Evolutionary conservation across 345 rosid species (phyloP).

Genomic region (Hibiscus mutabilis): DNA sequence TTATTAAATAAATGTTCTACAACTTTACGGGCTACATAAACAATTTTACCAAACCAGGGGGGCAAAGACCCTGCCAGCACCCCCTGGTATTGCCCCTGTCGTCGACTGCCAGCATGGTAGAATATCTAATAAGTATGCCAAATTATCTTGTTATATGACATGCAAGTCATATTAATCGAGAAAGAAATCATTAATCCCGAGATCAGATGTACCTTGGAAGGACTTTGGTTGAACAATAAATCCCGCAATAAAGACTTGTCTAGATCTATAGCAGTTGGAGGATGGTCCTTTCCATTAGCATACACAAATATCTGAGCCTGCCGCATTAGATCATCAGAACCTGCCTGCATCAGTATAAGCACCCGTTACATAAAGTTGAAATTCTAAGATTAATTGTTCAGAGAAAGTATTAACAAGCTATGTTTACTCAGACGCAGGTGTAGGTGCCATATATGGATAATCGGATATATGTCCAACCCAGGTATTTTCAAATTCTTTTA

Average conservation of each 20-base stretch:
- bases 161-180: background rate
- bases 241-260: constrained; percentile 70
- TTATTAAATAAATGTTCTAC: too few species aligned
- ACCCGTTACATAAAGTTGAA: constrained; percentile 4
- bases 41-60: too few species aligned
- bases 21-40: too few species aligned
- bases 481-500: background rate
- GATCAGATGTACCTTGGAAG: constrained; percentile 57
- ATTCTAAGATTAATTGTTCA: background rate
- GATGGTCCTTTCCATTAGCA: constrained; percentile 63
- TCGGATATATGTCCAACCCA: background rate
- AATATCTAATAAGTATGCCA: background rate
- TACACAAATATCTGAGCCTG: constrained; percentile 74
- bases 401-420: background rate
- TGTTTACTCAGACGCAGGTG: background rate
- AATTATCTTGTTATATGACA: background rate
- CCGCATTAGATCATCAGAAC: constrained; percentile 59
- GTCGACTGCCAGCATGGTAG: background rate
- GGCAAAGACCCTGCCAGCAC: too few species aligned
- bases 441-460: background rate
- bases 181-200: background rate
- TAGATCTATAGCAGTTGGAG: constrained; percentile 88
- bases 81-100: too few species aligned
- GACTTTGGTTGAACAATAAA: constrained; percentile 76
- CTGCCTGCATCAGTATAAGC: constrained; percentile 42